A percentile compares a stretch with the other conserved stretches of the same genome.
phyloP scores from a whole-genome alignment of 2,329 filamentous ascomycete species.

The Parasarocladium wereldwijsianum region DNA sequence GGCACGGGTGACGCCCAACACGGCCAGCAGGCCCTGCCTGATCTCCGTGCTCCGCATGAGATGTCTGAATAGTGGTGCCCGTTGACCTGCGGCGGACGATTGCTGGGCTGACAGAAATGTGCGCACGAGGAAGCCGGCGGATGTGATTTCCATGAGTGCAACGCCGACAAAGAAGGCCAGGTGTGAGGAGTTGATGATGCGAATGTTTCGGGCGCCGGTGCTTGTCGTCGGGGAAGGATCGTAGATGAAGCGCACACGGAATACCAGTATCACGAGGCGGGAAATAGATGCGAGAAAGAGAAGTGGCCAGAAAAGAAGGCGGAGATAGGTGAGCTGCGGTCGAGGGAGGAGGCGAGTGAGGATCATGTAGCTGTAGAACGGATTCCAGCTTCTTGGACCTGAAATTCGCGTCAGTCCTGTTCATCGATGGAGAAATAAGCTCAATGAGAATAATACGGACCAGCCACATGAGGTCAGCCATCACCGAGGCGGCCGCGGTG shows the following conservation, averaged over 20 bases:
- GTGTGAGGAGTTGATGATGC: slow-evolving; percentile 21
- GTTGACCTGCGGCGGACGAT: slow-evolving; percentile 12
- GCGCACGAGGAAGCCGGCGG: slow-evolving; percentile 22
- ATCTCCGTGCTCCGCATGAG: slow-evolving; percentile 23
- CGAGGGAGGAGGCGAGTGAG: slow-evolving; percentile 32
- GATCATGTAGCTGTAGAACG: slow-evolving; percentile 36
- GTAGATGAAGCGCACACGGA: slow-evolving; percentile 13
- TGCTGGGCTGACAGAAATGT: slow-evolving; percentile 20
- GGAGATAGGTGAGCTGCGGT: slow-evolving; percentile 24
- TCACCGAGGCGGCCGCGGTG: slow-evolving; percentile 19
- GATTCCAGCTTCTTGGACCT: slow-evolving; percentile 28
- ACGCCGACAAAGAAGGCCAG: slow-evolving; percentile 26
- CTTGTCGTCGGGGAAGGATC: slow-evolving; percentile 4
- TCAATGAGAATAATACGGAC: slow-evolving; percentile 10
- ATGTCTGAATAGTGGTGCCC: slow-evolving; percentile 19
- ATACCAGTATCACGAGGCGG: slow-evolving; percentile 23
- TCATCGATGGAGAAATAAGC: background rate
- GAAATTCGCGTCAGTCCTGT: slow-evolving; percentile 1
- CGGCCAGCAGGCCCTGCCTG: slow-evolving; percentile 16
- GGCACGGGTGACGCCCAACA: slow-evolving; percentile 19
- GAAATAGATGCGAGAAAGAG: slow-evolving; percentile 34
- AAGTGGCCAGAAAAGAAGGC: slow-evolving; percentile 40
- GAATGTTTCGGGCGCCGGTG: too few species aligned
- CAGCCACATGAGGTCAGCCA: slow-evolving; percentile 26
- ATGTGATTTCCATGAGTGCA: slow-evolving; percentile 23